These are phyloP conservation scores for Boletus rubropictus DNA, from an alignment of 768 basidiomycete species.

Conservation along the genomic window DNA sequence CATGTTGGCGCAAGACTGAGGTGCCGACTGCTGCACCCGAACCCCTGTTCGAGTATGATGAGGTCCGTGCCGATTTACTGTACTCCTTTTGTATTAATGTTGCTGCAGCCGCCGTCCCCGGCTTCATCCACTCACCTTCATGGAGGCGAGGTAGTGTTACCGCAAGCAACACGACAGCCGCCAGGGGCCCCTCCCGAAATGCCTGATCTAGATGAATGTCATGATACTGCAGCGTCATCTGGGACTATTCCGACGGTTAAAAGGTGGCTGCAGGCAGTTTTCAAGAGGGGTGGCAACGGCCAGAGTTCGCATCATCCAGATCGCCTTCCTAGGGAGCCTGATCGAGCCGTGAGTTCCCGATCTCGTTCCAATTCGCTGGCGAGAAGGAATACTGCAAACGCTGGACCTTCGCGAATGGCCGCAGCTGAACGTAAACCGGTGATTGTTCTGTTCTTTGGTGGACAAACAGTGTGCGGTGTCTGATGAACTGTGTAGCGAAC, in stretches of 20 bases:
- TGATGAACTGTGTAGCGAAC: too few relatives aligned
- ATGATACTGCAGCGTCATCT: not conserved
- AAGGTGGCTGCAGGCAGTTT: not conserved
- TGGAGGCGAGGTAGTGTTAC: not conserved
- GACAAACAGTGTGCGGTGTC: too few relatives aligned
- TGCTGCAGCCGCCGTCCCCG: not conserved
- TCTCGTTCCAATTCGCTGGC: too few relatives aligned
- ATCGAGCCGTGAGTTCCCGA: too few relatives aligned
- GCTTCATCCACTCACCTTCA: not conserved
- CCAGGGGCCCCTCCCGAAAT: not conserved
- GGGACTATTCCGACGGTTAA: not conserved
- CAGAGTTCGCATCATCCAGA: too few relatives aligned
- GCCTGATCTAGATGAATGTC: not conserved
- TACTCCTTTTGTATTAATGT: not conserved
- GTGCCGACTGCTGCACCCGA: not conserved
- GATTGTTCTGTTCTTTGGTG: too few relatives aligned
- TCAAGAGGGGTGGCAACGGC: too few relatives aligned
- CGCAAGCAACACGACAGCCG: too few relatives aligned
- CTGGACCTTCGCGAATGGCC: not conserved
- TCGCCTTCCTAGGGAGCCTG: too few relatives aligned
- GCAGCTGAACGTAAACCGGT: not conserved
- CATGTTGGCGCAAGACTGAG: not conserved
- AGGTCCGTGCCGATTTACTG: not conserved
- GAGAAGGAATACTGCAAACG: too few relatives aligned
- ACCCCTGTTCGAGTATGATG: not conserved